phyloP scores from a whole-genome alignment of 495 filamentous ascomycete genomes.

The Penicillium herquei region DNA sequence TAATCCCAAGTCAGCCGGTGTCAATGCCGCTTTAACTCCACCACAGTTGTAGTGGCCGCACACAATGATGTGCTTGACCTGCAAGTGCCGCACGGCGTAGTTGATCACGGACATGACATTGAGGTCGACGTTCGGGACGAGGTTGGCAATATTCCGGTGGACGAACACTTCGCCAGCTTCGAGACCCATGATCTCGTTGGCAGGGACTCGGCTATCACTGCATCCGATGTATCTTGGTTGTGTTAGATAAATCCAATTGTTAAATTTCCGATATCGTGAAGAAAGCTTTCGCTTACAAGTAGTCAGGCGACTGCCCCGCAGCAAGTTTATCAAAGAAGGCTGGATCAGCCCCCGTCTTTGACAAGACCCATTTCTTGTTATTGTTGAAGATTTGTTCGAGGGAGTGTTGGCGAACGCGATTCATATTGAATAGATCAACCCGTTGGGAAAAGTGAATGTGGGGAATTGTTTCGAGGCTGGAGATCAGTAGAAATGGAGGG shows the following conservation, averaged over 20 bases:
- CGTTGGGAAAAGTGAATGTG: not conserved
- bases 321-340: constrained; percentile 66
- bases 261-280: constrained; percentile 15
- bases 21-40: constrained; percentile 66
- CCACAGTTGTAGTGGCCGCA: constrained; percentile 83
- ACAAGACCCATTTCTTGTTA: constrained; percentile 66
- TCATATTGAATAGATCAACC: not conserved
- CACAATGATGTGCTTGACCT: constrained; percentile 77
- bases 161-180: constrained; percentile 86
- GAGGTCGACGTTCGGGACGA: constrained; percentile 72
- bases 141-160: constrained; percentile 91
- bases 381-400: constrained; percentile 29
- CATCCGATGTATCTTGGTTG: constrained; percentile 66
- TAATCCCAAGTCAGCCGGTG: constrained; percentile 61
- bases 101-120: constrained; percentile 71
- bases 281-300: constrained; percentile 51
- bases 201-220: constrained; percentile 78
- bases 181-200: constrained; percentile 76
- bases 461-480: not conserved
- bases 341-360: constrained; percentile 60
- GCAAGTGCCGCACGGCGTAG: constrained; percentile 69
- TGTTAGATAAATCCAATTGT: constrained; percentile 1
- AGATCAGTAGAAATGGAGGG: not conserved
- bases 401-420: not conserved
- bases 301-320: constrained; percentile 64